Percentiles rank a stretch among this genome's conserved stretches.
These are phyloP conservation scores for Chlorella sp. DNA, from an alignment of 139 green algal species.

Conservation along the genomic window DNA sequence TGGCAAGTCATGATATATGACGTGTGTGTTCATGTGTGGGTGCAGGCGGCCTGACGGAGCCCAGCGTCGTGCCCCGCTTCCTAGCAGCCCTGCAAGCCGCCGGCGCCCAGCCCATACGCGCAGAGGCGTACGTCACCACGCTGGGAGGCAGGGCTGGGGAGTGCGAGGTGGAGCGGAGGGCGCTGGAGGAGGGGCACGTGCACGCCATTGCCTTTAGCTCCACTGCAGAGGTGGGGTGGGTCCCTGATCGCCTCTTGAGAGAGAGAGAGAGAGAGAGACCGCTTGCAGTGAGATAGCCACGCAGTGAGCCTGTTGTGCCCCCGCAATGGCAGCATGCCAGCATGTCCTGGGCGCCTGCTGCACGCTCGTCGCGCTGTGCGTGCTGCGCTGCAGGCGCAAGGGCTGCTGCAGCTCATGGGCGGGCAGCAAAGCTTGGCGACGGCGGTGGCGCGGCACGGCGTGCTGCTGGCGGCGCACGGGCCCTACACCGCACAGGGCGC, in stretches of 20 bases:
- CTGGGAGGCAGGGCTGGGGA: constrained; percentile 16
- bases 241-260: too few species aligned
- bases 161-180: constrained; percentile 29
- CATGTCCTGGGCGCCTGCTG: too few species aligned
- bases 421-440: constrained; percentile 20
- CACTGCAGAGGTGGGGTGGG: constrained; percentile 52
- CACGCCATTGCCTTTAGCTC: constrained; percentile 56
- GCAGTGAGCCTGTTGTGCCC: too few species aligned
- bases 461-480: constrained; percentile 63
- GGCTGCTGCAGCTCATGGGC: constrained; percentile 46
- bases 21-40: not conserved
- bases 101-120: constrained; percentile 35
- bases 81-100: constrained; percentile 43
- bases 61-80: constrained; percentile 63
- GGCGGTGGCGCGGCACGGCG: constrained; percentile 25
- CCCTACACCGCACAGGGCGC: constrained; percentile 63
- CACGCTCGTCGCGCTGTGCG: too few species aligned
- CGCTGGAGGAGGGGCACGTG: constrained; percentile 47
- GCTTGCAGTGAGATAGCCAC: too few species aligned
- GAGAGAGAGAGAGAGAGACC: too few species aligned
- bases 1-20: not conserved
- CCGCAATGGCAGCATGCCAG: too few species aligned
- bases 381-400: too few species aligned
- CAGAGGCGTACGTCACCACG: constrained; percentile 60
- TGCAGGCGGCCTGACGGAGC: constrained; percentile 55